Percentiles rank a stretch among this genome's conserved stretches.
Conservation (phyloP, 192 early-diverging fungal genomes). For the Coemansia sp. region DNA sequence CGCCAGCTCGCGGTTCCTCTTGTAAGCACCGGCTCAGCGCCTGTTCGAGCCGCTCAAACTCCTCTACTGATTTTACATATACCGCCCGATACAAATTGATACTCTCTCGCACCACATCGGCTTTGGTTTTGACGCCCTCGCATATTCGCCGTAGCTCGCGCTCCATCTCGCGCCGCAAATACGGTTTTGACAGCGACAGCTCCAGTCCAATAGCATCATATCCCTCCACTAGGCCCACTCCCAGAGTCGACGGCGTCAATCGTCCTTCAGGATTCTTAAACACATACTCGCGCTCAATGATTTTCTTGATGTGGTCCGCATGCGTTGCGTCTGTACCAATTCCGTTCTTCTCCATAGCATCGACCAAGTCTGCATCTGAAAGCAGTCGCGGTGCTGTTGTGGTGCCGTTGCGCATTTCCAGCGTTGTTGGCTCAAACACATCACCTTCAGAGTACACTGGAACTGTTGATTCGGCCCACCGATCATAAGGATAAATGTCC, state of each 20-base stretch:
- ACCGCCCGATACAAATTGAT: constrained; percentile 72
- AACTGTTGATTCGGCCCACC: constrained; percentile 75
- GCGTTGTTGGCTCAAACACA: constrained; percentile 62
- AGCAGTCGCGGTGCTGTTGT: constrained; percentile 77
- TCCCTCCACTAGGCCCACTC: constrained; percentile 81
- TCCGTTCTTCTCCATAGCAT: constrained; percentile 87
- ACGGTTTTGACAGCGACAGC: constrained; percentile 83
- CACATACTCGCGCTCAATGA: constrained; percentile 84
- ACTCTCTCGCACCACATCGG: constrained; percentile 67
- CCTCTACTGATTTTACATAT: constrained; percentile 57
- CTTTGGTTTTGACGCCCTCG: constrained; percentile 63
- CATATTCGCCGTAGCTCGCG: constrained; percentile 73
- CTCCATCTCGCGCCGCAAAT: constrained; percentile 84
- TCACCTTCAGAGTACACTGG: constrained; percentile 72
- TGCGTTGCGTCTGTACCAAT: constrained; percentile 99
- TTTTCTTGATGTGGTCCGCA: constrained; percentile 92
- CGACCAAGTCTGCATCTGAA: constrained; percentile 84
- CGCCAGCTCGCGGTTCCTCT: constrained; percentile 13
- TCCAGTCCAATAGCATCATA: constrained; percentile 88
- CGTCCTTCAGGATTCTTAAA: constrained; percentile 61
- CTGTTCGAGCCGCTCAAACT: constrained; percentile 54
- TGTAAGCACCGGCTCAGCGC: constrained; percentile 46
- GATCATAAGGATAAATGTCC: constrained; percentile 90
- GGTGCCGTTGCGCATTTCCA: constrained; percentile 65
- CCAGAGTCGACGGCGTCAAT: constrained; percentile 77